Evolutionary conservation across 2,329 filamentous ascomycete species (phyloP).

Genomic region (Colletotrichum acutatum): DNA sequence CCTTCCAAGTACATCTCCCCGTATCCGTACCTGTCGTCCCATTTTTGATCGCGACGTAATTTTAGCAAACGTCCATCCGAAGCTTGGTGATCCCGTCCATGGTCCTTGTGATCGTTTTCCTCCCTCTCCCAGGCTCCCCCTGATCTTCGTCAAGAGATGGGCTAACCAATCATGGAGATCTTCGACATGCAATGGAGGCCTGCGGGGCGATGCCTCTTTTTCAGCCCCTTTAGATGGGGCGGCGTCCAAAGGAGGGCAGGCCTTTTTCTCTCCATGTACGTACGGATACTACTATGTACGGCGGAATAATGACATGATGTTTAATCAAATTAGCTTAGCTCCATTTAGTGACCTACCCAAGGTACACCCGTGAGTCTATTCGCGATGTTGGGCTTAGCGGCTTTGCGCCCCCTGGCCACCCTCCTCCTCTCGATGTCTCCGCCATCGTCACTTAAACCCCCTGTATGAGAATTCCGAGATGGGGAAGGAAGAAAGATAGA

Average conservation of each 20-base stretch:
- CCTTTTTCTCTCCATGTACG: not conserved
- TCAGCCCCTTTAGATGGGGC: not conserved
- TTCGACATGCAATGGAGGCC: conserved; percentile 5
- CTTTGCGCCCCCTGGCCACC: not conserved
- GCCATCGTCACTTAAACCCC: not conserved
- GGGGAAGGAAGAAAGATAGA: conserved; percentile 17
- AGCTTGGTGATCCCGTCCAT: conserved; percentile 18
- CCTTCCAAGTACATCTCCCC: not conserved
- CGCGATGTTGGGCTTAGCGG: conserved; percentile 1
- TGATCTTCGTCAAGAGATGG: conserved; percentile 33
- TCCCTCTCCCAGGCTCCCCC: not conserved
- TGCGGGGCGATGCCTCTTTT: not conserved
- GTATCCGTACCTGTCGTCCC: conserved; percentile 28
- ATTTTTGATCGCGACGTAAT: conserved; percentile 6
- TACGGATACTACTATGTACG: not conserved
- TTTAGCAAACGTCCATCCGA: conserved; percentile 1
- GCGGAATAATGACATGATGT: conserved; percentile 12
- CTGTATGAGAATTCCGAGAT: not conserved
- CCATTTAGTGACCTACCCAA: conserved; percentile 12
- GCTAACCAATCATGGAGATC: conserved; percentile 14
- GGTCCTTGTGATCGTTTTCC: conserved; percentile 24
- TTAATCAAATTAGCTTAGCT: not conserved
- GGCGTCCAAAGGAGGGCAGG: not conserved
- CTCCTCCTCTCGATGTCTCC: not conserved
- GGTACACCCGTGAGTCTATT: conserved; percentile 22